A percentile compares a stretch with the other conserved stretches of the same genome.
Conservation (phyloP, 1,139 yeast species). For the Zygotorulaspora mrakii region DNA sequence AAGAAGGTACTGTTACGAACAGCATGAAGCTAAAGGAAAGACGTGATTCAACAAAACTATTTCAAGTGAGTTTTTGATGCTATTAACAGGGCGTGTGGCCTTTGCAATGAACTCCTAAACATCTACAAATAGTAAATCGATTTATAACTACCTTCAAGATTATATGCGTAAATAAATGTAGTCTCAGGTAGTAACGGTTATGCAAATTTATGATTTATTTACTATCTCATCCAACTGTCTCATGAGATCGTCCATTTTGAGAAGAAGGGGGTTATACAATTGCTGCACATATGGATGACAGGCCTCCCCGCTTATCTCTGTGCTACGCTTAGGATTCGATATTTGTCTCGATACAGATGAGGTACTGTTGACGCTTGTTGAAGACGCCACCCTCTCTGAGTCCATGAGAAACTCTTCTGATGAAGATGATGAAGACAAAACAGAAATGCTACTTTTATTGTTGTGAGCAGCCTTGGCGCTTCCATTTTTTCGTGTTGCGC, state of each 20-base stretch:
- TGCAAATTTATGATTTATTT: slow-evolving; percentile 7
- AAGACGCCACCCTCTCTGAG: slow-evolving; percentile 22
- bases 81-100: too few relatives aligned
- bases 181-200: slow-evolving; percentile 2
- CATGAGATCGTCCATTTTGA: slow-evolving; percentile 45
- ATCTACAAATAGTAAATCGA: too few relatives aligned
- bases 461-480: slow-evolving; percentile 3
- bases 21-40: too few relatives aligned
- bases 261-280: slow-evolving; percentile 49
- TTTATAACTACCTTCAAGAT: neutral
- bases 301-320: slow-evolving; percentile 4
- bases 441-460: slow-evolving; percentile 10
- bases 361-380: slow-evolving; percentile 26
- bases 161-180: neutral
- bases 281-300: slow-evolving; percentile 45
- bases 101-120: too few relatives aligned
- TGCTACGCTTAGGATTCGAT: slow-evolving; percentile 7
- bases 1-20: too few relatives aligned
- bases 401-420: slow-evolving; percentile 29
- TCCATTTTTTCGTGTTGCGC: slow-evolving; percentile 2
- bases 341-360: slow-evolving; percentile 17
- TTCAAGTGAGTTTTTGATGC: too few relatives aligned
- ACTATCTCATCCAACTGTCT: slow-evolving; percentile 26
- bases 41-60: too few relatives aligned
- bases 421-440: slow-evolving; percentile 16